Base-by-base conservation (phyloP, 805 yeast species). In the Hanseniaspora singularis region DNA sequence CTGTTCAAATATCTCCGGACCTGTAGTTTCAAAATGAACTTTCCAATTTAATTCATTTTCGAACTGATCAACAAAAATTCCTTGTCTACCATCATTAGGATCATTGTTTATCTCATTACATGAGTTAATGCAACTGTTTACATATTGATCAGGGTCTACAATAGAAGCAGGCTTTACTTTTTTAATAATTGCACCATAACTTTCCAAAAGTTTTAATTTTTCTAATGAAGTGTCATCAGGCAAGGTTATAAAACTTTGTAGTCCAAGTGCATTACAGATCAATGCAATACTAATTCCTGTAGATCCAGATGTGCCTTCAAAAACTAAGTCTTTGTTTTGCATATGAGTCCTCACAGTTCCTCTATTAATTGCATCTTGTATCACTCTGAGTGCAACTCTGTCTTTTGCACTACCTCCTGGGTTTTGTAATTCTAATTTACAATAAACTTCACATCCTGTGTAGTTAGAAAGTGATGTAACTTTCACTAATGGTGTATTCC, bases 401-500 rank as follows among this genome's bases (percentile, higher is more conserved):
- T 89, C 98, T 55, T 89, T 89, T 4, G 97, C 95, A 42, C 94
- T 81, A 0, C 97, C 97, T 1, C 89, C 98, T 0, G 97, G 96
- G 57, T 89, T 92, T 51, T 71, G 62, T 46, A 85, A 65, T 61
- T 89, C 98, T 51, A 88, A 60, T 57, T 89, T 89, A 31, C 95
- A 97, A 59, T 77, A 84, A 3, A 89, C 75, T 34, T 81, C 79
- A 57, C 89, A 80, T 0, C 94, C 94, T 0, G 95, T 85, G 11
- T 71, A 62, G 12, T 68, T 62, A 1, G 92, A 78, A 11, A 89
- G 68, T 0, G 94, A 80, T 52, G 74, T 72, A 38, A 89, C 72
- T 51, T 74, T 73, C 15, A 89, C 77, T 61, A 89, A 57, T 1
- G 95, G 96, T 1, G 98, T 89, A 60, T 87, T 78, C 0, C 98